phyloP scores from a whole-genome alignment of 140 eudicot species.

The Oenanthe javanica region DNA sequence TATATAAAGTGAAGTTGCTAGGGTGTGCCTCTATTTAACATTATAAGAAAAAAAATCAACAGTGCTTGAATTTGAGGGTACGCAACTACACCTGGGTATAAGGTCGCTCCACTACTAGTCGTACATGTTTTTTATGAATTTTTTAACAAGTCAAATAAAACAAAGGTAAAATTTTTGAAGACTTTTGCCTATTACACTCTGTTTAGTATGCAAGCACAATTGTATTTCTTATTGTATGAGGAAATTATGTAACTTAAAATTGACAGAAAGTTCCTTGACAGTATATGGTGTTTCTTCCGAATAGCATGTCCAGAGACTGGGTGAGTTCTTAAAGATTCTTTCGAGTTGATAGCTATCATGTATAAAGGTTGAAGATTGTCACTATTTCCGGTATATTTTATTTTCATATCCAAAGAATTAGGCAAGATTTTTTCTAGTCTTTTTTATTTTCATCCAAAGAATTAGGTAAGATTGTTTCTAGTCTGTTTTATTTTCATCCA shows the following conservation, averaged over 20 bases:
- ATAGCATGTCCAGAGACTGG: background rate
- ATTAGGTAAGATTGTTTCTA: background rate
- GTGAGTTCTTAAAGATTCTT: background rate
- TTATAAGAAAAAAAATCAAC: background rate
- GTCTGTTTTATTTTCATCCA: background rate
- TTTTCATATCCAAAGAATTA: background rate
- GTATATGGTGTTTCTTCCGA: background rate
- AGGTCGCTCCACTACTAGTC: background rate
- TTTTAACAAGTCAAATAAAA: background rate
- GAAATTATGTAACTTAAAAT: background rate
- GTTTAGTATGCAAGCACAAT: background rate
- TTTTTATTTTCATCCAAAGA: too few species aligned
- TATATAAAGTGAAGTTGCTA: background rate
- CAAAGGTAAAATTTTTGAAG: background rate
- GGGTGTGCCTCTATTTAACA: background rate
- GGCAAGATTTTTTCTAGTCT: background rate
- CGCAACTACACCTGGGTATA: background rate
- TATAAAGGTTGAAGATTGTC: background rate
- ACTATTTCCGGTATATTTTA: background rate
- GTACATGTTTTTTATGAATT: constrained; percentile 2
- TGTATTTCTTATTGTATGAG: background rate
- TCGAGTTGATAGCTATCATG: background rate
- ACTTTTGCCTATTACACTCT: background rate
- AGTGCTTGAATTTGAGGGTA: background rate
- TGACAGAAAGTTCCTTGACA: background rate